Base-by-base conservation (phyloP, 345 rosid species). In the Conringia planisiliqua region DNA sequence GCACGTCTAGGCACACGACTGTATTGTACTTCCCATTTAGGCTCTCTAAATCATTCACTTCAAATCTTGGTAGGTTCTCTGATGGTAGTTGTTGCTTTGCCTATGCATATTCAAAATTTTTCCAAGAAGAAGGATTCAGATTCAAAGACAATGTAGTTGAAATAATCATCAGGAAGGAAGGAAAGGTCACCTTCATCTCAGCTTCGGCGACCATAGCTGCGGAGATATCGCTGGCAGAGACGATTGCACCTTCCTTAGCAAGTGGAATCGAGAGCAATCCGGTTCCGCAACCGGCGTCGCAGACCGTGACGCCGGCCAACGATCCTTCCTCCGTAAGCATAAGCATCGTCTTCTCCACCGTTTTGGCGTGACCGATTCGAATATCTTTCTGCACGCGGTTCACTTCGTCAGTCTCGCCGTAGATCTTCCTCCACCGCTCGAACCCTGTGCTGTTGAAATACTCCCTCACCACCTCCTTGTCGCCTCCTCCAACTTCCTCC, bases 201-300 rank as follows among this genome's bases (percentile, higher is more conserved):
- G 99, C 99, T 81, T 95, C 97, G 1, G 92, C 83, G 22, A 95
- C 96, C 97, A 92, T 95, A 12, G 97, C 92, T 2, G 97, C 90
- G 12, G 97, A 95, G 73, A 95, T 95, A 70, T 92, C 97, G 54
- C 90, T 89, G 10, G 97, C 97, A 14, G 75, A 89, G 47, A 95
- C 99, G 46, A 85, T 27, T 1, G 99, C 97, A 0, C 97, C 99
- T 84, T 86, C 90, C 80, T 86, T 89, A 4, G 97, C 94, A 39
- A 95, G 80, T 4, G 97, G 99, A 74, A 89, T 88, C 14, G 94
- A 69, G 24, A 92, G 92, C 27, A 73, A 73, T 0, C 97, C 97
- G 0, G 97, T 90, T 10, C 99, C 99, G 20, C 99, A 95, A 1
- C 99, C 96, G 0, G 97, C 97, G 52, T 92, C 99, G 69, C 99